These are phyloP conservation scores for Dothistroma septosporum DNA, from an alignment of 2,329 filamentous ascomycete genomes.

Conservation along the genomic window DNA sequence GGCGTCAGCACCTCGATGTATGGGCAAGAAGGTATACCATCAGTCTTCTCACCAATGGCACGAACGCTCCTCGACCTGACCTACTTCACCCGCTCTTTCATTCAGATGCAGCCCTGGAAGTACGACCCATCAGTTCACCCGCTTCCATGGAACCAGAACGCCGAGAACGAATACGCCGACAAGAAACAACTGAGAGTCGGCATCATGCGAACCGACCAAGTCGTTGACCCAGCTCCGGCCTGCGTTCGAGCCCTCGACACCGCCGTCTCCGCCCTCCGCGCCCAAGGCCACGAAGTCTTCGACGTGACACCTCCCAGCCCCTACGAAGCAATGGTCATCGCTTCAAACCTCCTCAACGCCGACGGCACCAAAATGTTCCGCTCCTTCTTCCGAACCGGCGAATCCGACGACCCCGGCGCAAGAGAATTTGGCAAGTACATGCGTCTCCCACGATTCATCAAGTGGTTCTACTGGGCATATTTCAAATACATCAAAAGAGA, in stretches of 20 bases:
- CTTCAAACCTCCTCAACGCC: slow-evolving; percentile 74
- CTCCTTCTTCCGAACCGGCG: slow-evolving; percentile 69
- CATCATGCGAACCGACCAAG: slow-evolving; percentile 65
- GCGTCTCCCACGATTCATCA: slow-evolving; percentile 66
- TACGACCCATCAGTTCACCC: slow-evolving; percentile 85
- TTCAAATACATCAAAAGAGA: slow-evolving; percentile 79
- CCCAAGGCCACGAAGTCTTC: slow-evolving; percentile 70
- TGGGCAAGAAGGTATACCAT: slow-evolving; percentile 83
- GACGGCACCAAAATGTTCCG: slow-evolving; percentile 80
- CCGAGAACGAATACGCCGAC: slow-evolving; percentile 58
- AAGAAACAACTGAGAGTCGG: slow-evolving; percentile 68
- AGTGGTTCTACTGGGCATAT: slow-evolving; percentile 84
- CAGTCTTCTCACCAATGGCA: slow-evolving; percentile 89
- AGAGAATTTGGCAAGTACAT: slow-evolving; percentile 71
- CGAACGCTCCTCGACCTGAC: slow-evolving; percentile 75
- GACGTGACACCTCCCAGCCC: slow-evolving; percentile 54
- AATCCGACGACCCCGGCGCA: slow-evolving; percentile 75
- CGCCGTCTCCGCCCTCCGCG: slow-evolving; percentile 63
- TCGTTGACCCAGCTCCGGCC: slow-evolving; percentile 81
- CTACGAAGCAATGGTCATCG: slow-evolving; percentile 71
- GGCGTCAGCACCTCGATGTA: slow-evolving; percentile 85
- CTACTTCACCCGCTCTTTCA: slow-evolving; percentile 76
- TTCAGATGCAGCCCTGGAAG: slow-evolving; percentile 80
- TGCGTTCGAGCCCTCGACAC: slow-evolving; percentile 71
- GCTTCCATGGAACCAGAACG: slow-evolving; percentile 67